Base-by-base conservation (phyloP, 495 filamentous ascomycete genomes). In the Penicillium dipodomyicola region DNA sequence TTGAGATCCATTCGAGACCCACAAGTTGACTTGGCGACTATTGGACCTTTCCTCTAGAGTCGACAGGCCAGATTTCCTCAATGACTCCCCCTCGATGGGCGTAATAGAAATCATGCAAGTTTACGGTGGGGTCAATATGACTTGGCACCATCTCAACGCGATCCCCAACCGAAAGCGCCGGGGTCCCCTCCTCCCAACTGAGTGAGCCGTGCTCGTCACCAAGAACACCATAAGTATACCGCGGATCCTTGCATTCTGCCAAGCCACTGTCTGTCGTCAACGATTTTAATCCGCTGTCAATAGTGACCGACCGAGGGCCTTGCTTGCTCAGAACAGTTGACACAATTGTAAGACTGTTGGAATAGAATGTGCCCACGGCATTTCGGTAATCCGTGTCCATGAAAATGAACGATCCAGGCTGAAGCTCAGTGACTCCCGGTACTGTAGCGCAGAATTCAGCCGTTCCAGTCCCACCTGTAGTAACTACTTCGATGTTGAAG, bases 321-420 rank as follows among this genome's bases (percentile, higher is more conserved):
- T 74, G 72, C n/a, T 68, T 52, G 56, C 70, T 72, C 25, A 74
- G 32, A 5, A 72, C 72, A 1, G 72, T 74, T 2, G 72, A 68
- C 29, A 74, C 22, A 2, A 74, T 50, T 1, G 68, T 71, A 25
- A 74, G 51, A 39, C 72, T 74, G 44, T 72, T 69, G 3, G 70
- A 64, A 49, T 70, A 74, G 54, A 71, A 72, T 1, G 63, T 65
- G 6, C 72, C 72, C 4, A 74, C 72, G 0, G 72, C 72, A 45
- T 74, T 72, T 5, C 72, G 65, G 25, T 74, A 74, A 32, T 74
- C 72, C 0, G 70, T 72, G 50, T 74, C 72, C 72, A 74, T 74
- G 56, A 74, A 74, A 54, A 74, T 74, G n/a, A 74, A 74, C 10
- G 70, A 72, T 0, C 72, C 72, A 7, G 72, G 72, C 58, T 74